Evolutionary conservation across 495 filamentous ascomycete species (phyloP), one percentile per base, ranked within the genome.

Genomic region (Aspergillus conjunctus): DNA sequence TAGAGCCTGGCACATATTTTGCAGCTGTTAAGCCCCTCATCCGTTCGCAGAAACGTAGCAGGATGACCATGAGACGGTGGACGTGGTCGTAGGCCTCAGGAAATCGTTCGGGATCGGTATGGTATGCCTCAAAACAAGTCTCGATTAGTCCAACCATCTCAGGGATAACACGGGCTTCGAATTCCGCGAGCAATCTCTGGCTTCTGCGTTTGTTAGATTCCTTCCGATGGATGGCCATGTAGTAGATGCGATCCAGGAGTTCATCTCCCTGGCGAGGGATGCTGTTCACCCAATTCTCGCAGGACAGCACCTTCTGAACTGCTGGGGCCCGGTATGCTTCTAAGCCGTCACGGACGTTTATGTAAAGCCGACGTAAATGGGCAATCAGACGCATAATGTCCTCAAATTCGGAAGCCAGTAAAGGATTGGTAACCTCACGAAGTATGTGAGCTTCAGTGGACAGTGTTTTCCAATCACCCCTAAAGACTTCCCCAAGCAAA

Each of bases 91-190:
- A 58, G 14, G 56, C 51, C 22, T 26, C 43, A 5, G 39, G 22
- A 31, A 58, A 60, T 18, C 58, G 59, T 9, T 46, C 41, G 9
- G 49, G 20, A 5, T 59, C 43, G 1, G 46, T 50, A 20, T 65
- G 53, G 34, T 69, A 71, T 14, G 64, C 60, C 45, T 68, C 60
- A 52, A 73, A 66, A 14, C 66, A 66, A 34, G 57, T 30, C 14
- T 66, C 15, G 8, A 66, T 44, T 43, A 73, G 37, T 7, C 60
- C 34, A 20, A 70, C 63, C 50, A 73, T 53, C 1, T 46, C 45
- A 7, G 68, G 67, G 3, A 73, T 41, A 3, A 72, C 56, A 32
- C 67, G 49, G 4, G 54, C 59, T 50, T 71, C 69, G 30, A 73
- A 68, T 41, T 61, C 66, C 15, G 60, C 34, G 26, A 71, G 45